phyloP scores from a whole-genome alignment of 441 rosid genomes.

The Populus tomentosa region DNA sequence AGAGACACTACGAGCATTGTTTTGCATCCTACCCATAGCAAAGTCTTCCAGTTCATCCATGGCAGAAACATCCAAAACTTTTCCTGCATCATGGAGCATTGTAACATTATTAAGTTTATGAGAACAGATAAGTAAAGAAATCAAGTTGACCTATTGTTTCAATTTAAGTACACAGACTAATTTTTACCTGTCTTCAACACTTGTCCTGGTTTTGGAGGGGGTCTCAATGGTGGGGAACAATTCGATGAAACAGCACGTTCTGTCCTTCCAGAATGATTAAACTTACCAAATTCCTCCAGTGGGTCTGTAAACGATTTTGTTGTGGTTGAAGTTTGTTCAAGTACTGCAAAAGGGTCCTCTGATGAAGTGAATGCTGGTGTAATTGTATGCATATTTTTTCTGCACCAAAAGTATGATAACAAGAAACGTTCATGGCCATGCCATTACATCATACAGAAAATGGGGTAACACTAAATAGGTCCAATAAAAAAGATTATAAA shows the following conservation, averaged over 20 bases:
- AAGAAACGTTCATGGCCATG: neutral
- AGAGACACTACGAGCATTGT: conserved; percentile 29
- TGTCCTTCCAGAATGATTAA: conserved; percentile 30
- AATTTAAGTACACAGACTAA: conserved; percentile 24
- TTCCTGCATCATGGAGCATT: conserved; percentile 40
- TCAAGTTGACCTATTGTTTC: conserved; percentile 5
- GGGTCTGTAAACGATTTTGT: conserved; percentile 42
- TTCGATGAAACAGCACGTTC: conserved; percentile 32
- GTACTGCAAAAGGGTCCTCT: conserved; percentile 63
- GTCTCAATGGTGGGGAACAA: conserved; percentile 41
- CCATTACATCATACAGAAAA: conserved; percentile 1
- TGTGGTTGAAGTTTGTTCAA: conserved; percentile 47
- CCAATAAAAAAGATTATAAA: neutral
- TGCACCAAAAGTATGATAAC: conserved; percentile 14
- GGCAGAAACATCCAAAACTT: conserved; percentile 42
- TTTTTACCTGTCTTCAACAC: conserved; percentile 53
- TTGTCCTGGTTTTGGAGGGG: conserved; percentile 72
- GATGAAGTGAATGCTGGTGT: conserved; percentile 29
- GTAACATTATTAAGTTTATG: conserved; percentile 9
- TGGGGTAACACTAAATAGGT: neutral
- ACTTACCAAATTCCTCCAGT: conserved; percentile 49
- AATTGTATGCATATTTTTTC: conserved; percentile 26
- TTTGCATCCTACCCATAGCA: conserved; percentile 49
- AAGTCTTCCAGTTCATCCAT: conserved; percentile 76
- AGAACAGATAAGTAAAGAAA: conserved; percentile 7